A percentile compares a stretch with the other conserved stretches of the same genome.
phyloP scores from a whole-genome alignment of 495 filamentous ascomycete species.

The Penicillium bialowiezense region DNA sequence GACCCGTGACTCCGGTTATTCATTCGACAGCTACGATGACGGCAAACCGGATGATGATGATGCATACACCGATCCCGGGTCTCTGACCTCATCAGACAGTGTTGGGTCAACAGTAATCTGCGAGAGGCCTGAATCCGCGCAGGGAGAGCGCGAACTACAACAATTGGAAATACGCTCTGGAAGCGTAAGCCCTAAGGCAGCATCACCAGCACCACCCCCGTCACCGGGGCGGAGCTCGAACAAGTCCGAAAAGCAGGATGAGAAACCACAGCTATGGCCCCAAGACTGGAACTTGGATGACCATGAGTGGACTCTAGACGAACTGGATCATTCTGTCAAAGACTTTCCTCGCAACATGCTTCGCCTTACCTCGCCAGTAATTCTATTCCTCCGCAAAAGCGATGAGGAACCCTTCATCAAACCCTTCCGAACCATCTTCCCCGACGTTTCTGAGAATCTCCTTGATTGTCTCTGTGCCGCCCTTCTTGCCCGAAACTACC shows the following conservation, averaged over 20 bases:
- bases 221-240: conserved; percentile 29
- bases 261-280: conserved; percentile 34
- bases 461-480: conserved; percentile 64
- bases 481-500: conserved; percentile 60
- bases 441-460: conserved; percentile 49
- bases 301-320: conserved; percentile 46
- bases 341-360: conserved; percentile 44
- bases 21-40: conserved; percentile 23
- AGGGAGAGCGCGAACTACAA: conserved; percentile 15
- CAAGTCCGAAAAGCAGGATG: conserved; percentile 29
- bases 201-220: conserved; percentile 11
- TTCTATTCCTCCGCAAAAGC: conserved; percentile 39
- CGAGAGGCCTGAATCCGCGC: conserved; percentile 21
- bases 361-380: conserved; percentile 44
- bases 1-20: conserved; percentile 29
- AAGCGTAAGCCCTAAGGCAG: conserved; percentile 19
- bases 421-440: conserved; percentile 58
- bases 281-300: conserved; percentile 45
- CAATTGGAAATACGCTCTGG: conserved; percentile 28
- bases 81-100: conserved; percentile 32
- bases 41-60: conserved; percentile 25
- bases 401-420: conserved; percentile 36
- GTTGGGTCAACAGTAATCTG: conserved; percentile 26
- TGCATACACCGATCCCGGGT: conserved; percentile 27
- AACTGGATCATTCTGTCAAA: conserved; percentile 42